Evolutionary conservation across 2,329 filamentous ascomycete species (phyloP).

Genomic region (Aotearoamyces nothofagi): DNA sequence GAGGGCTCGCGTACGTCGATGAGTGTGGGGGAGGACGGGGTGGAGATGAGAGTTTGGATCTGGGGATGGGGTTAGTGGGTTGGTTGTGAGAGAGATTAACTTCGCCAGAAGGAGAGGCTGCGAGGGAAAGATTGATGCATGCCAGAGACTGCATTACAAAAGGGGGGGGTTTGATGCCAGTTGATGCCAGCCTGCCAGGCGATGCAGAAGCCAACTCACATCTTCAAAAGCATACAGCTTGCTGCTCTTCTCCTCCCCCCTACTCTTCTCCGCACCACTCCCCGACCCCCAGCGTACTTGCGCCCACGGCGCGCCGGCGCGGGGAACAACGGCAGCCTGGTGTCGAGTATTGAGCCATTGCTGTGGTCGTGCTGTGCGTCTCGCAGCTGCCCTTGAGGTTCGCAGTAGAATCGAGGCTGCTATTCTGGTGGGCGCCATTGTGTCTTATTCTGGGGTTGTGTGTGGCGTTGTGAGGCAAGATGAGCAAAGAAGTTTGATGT

Average conservation of each 20-base stretch:
- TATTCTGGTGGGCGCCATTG: background rate
- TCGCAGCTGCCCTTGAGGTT: background rate
- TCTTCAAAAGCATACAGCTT: background rate
- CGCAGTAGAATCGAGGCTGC: background rate
- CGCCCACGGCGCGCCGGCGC: background rate
- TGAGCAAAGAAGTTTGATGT: too few relatives aligned
- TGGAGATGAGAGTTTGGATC: background rate
- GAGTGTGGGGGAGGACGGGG: background rate
- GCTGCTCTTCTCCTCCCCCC: background rate
- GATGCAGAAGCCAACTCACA: background rate
- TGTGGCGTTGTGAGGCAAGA: too few relatives aligned
- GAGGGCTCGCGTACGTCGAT: constrained; percentile 57
- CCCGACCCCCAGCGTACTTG: background rate
- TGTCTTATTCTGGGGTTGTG: too few relatives aligned
- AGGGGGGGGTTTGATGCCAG: background rate
- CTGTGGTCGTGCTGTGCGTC: background rate
- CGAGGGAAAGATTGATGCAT: background rate
- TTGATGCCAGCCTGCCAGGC: background rate
- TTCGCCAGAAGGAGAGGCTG: background rate
- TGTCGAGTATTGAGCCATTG: background rate
- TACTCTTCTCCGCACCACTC: background rate
- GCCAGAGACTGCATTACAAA: background rate
- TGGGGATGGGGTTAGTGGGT: background rate
- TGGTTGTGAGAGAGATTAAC: background rate
- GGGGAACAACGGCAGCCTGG: background rate